Conservation (phyloP, 2,329 filamentous ascomycete genomes). For the Paracoccidioides brasiliensis region DNA sequence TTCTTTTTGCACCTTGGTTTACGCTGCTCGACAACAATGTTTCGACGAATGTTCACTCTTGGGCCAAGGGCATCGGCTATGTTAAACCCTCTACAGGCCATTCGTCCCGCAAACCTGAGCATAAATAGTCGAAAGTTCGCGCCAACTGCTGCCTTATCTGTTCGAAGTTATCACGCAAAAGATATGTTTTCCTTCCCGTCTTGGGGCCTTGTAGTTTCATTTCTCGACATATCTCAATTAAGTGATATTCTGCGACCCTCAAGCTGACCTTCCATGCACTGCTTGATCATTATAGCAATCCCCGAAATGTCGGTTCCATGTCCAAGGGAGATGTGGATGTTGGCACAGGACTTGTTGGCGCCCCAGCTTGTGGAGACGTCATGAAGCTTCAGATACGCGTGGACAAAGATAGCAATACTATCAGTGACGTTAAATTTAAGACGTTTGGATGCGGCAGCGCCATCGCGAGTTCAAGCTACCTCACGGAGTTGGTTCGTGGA, state of each 20-base stretch:
- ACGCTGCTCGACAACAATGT: constrained; percentile 33
- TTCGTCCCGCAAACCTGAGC: constrained; percentile 34
- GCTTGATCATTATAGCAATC: constrained; percentile 71
- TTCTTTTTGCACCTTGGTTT: background rate
- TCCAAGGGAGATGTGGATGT: constrained; percentile 68
- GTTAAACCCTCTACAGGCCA: constrained; percentile 32
- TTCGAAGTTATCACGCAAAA: constrained; percentile 53
- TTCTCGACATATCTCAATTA: background rate
- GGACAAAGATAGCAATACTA: constrained; percentile 74
- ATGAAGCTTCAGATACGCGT: constrained; percentile 93
- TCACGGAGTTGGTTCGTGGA: constrained; percentile 86
- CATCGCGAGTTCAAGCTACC: constrained; percentile 86
- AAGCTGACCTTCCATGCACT: constrained; percentile 37
- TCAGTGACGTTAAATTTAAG: constrained; percentile 95
- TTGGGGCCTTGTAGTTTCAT: background rate
- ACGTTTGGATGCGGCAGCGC: constrained; percentile 91
- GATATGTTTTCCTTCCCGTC: constrained; percentile 27
- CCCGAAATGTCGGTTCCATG: constrained; percentile 68
- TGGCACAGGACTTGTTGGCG: constrained; percentile 79
- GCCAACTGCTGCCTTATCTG: constrained; percentile 25
- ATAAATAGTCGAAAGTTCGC: constrained; percentile 22
- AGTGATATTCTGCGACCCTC: background rate
- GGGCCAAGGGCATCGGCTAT: constrained; percentile 40
- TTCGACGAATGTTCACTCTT: constrained; percentile 43
- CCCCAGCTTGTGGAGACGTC: constrained; percentile 83